phyloP scores from a whole-genome alignment of 305 asterid species.

The Fraxinus xanthoxyloides region DNA sequence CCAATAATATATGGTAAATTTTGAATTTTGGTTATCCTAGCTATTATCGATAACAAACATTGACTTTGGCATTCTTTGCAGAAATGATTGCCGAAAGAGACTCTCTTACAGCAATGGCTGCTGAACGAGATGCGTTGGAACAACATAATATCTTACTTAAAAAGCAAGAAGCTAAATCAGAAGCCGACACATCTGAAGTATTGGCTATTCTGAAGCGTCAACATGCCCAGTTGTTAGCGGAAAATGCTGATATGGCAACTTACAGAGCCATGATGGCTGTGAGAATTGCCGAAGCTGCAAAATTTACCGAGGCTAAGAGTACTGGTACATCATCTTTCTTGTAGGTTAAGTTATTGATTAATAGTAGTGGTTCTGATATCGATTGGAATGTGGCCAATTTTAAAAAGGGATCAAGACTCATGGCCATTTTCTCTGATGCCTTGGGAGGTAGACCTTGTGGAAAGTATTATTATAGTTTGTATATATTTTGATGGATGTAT shows the following conservation, averaged over 20 bases:
- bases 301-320: background rate
- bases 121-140: background rate
- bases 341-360: background rate
- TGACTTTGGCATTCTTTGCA: background rate
- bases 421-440: background rate
- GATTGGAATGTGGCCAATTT: background rate
- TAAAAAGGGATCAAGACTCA: background rate
- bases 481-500: background rate
- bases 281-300: background rate
- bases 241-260: background rate
- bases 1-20: background rate
- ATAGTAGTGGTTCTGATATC: background rate
- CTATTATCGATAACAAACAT: background rate
- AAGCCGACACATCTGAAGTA: background rate
- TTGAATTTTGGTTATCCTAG: background rate
- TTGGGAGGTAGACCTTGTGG: background rate
- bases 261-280: background rate
- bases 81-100: background rate
- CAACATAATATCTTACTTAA: background rate
- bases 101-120: background rate
- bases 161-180: conserved; percentile 1
- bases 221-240: background rate
- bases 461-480: background rate
- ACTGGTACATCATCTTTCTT: background rate
- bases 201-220: background rate